Evolutionary conservation across 176 grass and related monocot species (phyloP), one percentile per base, ranked within the genome.

Genomic region (Juncus inflexus): DNA sequence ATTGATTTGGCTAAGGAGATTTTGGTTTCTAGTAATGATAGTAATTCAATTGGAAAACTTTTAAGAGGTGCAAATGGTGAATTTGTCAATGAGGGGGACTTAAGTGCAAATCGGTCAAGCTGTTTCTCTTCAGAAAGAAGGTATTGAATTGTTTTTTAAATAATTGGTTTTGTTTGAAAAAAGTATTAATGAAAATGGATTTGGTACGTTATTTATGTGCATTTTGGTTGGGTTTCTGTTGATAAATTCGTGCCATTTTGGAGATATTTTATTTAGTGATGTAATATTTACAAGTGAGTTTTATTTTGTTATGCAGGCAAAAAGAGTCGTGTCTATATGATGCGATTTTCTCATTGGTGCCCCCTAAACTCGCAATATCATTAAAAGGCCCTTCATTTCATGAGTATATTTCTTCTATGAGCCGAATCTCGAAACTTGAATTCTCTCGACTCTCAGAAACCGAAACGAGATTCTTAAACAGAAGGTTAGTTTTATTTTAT

Each of bases 351-450:
- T 72, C 71, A 12, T 36, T 84, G 62, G 72, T 86, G 63, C 87
- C 92, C 74, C 42, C 80, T 52, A 97, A 86, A 70, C 52, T 97
- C 40, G 82, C 65, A 42, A 77, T 82, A 70, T 82, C 85, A 42
- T 37, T 97, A 60, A 84, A 73, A 65, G 85, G 92, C 36, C 68
- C 82, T 80, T 78, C 79, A 56, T 97, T 91, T 79, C 70, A 83
- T 16, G 92, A 97, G 63, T 97, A 89, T 50, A 79, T 97, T 50
- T 82, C 85, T 87, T 89, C 79, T 13, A 68, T 57, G 11, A 79
- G 87, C 53, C 79, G 77, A 59, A 97, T 97, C 55, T 91, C 92
- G 5, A 75, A 60, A 67, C 67, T 91, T 38, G 87, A 97, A 76
- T 81, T 74, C 41, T 79, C 74, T 63, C 81, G 82, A 35, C 62